A percentile compares a stretch with the other conserved stretches of the same genome.
Conservation (phyloP, 495 filamentous ascomycete genomes). For the Extremus antarcticus region DNA sequence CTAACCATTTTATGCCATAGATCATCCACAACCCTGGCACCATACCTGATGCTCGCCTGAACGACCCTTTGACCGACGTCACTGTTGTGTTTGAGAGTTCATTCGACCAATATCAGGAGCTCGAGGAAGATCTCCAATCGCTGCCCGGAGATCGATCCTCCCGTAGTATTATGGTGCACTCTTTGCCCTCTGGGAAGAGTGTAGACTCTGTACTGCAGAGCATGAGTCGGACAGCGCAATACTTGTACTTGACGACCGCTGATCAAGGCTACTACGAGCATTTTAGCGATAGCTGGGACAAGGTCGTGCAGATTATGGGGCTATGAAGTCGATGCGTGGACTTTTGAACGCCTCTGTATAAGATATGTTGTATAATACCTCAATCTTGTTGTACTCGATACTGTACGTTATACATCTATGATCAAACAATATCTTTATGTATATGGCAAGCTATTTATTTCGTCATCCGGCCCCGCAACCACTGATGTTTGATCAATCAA, state of each 20-base stretch:
- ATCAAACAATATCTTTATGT: too few species aligned
- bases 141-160: not conserved
- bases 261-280: not conserved
- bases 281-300: not conserved
- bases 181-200: not conserved
- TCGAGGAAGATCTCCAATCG: not conserved
- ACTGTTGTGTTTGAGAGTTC: constrained; percentile 8
- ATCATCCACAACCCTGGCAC: constrained; percentile 12
- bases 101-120: not conserved
- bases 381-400: too few species aligned
- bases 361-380: too few species aligned
- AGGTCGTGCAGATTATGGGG: not conserved
- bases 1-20: not conserved
- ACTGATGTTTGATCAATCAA: too few species aligned
- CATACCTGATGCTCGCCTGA: not conserved
- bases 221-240: not conserved
- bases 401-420: too few species aligned
- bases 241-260: constrained; percentile 1
- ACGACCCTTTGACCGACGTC: constrained; percentile 1
- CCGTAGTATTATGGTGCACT: constrained; percentile 1
- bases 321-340: too few species aligned
- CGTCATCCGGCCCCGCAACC: too few species aligned
- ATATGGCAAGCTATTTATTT: too few species aligned
- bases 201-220: not conserved
- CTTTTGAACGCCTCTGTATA: not conserved